Base-by-base conservation (phyloP, 345 rosid species). In the Salix brachista region DNA sequence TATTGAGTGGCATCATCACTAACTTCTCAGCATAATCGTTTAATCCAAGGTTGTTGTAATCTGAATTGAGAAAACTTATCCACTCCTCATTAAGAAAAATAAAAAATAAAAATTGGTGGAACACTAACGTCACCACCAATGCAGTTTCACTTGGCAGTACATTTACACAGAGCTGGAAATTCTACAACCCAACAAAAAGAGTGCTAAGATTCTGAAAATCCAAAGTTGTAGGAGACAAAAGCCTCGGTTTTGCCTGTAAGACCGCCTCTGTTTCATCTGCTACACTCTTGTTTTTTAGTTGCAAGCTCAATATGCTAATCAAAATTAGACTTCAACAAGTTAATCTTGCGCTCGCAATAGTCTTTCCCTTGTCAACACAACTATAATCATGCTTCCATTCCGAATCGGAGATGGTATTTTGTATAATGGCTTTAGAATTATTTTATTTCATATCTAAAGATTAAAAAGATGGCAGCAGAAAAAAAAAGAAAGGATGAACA, bases 211-310 rank as follows among this genome's bases (percentile, higher is more conserved):
- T 42, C 26, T 30, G 62, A 25, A 75, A 50, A 10, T 36, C 25
- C 36, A 54, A 75, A 34, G 82, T 56, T 61, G 79, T 1, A 17
- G 84, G 77, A 46, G 82, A 69, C 79, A 88, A 66, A 42, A 87
- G 0, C n/a, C n/a, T n/a, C n/a, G n/a, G n/a, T n/a, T n/a, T n/a
- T n/a, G n/a, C n/a, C 78, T 93, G 97, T 73, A 93, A 84, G 52
- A 91, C 74, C 67, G 83, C 88, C 28, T 89, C 89, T 28, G 94
- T 97, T 84, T 96, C 99, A 80, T 93, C 95, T 62, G 95, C 92
- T 58, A 92, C 74, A 14, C 70, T 88, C 88, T 92, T 93, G n/a
- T 97, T 96, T 96, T 77, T 92, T 90, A 2, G 97, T 80, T 23
- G 97, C 94, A 71, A 96, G 92, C 99, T 96, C 42, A 39, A 39